A percentile compares a stretch with the other conserved stretches of the same genome.
Evolutionary conservation across 2,329 filamentous ascomycete genomes (phyloP).

Genomic region (Neophaeococcomyces mojaviensis): DNA sequence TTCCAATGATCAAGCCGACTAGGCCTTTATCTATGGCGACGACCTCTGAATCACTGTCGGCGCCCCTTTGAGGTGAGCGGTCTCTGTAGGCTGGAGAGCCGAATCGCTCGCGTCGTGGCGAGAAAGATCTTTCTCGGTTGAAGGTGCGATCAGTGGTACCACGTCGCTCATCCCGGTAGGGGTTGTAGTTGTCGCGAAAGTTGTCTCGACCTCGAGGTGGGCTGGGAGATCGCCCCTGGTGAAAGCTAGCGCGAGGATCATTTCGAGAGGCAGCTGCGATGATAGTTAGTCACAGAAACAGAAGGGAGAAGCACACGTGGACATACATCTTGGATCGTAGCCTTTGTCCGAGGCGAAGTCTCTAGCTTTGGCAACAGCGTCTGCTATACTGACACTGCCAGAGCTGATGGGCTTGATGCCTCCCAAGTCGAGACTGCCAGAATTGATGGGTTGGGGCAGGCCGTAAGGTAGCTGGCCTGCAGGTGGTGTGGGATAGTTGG

Average conservation of each 20-base stretch:
- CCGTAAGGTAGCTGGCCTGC: slow-evolving; percentile 35
- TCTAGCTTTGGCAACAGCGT: slow-evolving; percentile 77
- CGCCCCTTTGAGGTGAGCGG: slow-evolving; percentile 48
- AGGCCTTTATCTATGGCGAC: slow-evolving; percentile 81
- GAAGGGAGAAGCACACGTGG: not conserved
- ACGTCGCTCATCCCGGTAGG: slow-evolving; percentile 78
- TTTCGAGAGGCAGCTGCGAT: slow-evolving; percentile 10
- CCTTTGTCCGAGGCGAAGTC: slow-evolving; percentile 75
- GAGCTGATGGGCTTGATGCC: slow-evolving; percentile 71
- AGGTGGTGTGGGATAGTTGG: slow-evolving; percentile 37
- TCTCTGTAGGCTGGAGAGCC: slow-evolving; percentile 30
- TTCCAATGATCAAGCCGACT: slow-evolving; percentile 83
- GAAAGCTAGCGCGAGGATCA: slow-evolving; percentile 38
- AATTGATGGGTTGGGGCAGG: slow-evolving; percentile 38
- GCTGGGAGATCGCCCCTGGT: slow-evolving; percentile 58
- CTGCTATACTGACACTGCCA: slow-evolving; percentile 73
- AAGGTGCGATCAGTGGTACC: slow-evolving; percentile 47
- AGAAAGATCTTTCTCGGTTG: slow-evolving; percentile 66
- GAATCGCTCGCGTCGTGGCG: slow-evolving; percentile 52
- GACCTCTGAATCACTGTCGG: slow-evolving; percentile 67
- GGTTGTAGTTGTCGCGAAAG: slow-evolving; percentile 69
- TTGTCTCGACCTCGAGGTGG: slow-evolving; percentile 59
- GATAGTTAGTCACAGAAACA: slow-evolving; percentile 8
- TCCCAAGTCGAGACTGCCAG: slow-evolving; percentile 72
- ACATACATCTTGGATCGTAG: slow-evolving; percentile 34